A percentile compares a stretch with the other conserved stretches of the same genome.
phyloP scores from a whole-genome alignment of 2,329 filamentous ascomycete genomes.

The Pyricularia sp. region DNA sequence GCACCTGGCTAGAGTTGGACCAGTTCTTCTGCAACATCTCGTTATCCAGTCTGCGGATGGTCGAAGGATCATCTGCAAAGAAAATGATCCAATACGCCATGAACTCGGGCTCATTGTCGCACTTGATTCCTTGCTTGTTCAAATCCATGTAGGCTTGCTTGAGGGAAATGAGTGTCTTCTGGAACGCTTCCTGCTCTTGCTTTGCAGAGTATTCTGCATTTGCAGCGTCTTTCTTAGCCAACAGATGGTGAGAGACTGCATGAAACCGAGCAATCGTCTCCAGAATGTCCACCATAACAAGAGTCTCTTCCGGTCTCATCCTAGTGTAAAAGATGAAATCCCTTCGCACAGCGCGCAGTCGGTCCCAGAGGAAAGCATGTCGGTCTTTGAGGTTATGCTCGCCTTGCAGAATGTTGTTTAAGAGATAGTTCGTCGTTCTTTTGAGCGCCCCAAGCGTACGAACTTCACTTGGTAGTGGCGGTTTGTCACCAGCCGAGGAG shows the following conservation, averaged over 20 bases:
- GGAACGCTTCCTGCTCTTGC: slow-evolving; percentile 55
- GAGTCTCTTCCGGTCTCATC: slow-evolving; percentile 42
- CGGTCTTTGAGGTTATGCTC: slow-evolving; percentile 25
- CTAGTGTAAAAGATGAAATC: slow-evolving; percentile 57
- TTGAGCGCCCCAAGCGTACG: slow-evolving; percentile 45
- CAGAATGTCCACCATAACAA: slow-evolving; percentile 47
- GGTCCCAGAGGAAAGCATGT: slow-evolving; percentile 56
- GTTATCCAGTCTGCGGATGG: slow-evolving; percentile 1
- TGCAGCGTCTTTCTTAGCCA: slow-evolving; percentile 42
- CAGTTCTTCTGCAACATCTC: slow-evolving; percentile 18
- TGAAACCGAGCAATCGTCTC: slow-evolving; percentile 57
- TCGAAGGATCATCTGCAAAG: slow-evolving; percentile 39
- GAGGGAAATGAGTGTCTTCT: slow-evolving; percentile 51
- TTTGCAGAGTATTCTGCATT: slow-evolving; percentile 51
- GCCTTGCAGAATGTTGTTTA: slow-evolving; percentile 42
- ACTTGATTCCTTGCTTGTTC: slow-evolving; percentile 40
- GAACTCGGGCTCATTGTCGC: slow-evolving; percentile 53
- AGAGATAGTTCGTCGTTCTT: slow-evolving; percentile 48
- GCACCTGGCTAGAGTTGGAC: slow-evolving; percentile 42
- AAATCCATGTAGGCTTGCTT: slow-evolving; percentile 56
- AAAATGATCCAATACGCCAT: slow-evolving; percentile 52
- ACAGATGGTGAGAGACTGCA: slow-evolving; percentile 49
- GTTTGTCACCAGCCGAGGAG: slow-evolving; percentile 55
- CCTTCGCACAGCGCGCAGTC: slow-evolving; percentile 52
- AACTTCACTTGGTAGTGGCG: slow-evolving; percentile 55